A percentile compares a stretch with the other conserved stretches of the same genome.
phyloP scores from a whole-genome alignment of 108 stramenopile species.

The Nitzschia sp. region DNA sequence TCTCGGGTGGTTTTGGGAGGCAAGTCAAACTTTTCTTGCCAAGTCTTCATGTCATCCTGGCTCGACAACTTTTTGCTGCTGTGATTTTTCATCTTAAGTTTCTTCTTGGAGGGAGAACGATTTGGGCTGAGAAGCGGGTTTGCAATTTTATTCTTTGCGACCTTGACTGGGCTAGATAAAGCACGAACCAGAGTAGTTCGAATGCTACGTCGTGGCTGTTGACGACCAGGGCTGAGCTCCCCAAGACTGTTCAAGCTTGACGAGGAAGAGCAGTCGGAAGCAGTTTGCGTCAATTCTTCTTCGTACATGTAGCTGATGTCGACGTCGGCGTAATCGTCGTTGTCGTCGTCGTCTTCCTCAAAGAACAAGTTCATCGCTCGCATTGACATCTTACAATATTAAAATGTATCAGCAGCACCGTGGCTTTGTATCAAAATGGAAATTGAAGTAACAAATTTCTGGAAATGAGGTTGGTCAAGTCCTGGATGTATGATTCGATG shows the following conservation, averaged over 20 bases:
- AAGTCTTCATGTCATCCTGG: neutral
- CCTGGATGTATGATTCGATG: neutral
- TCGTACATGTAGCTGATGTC: neutral
- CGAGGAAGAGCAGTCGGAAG: constrained; percentile 1
- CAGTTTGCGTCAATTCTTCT: neutral
- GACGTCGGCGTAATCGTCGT: neutral
- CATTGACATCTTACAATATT: too few species aligned
- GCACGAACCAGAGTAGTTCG: neutral
- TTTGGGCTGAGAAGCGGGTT: neutral
- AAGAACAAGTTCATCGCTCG: neutral
- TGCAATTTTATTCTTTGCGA: neutral
- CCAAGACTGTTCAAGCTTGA: neutral
- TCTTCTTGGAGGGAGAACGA: neutral
- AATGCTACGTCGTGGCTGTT: constrained; percentile 11
- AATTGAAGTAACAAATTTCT: too few species aligned
- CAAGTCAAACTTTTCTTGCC: constrained; percentile 15
- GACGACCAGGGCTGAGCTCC: neutral
- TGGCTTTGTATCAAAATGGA: too few species aligned
- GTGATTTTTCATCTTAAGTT: neutral
- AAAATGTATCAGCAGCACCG: too few species aligned
- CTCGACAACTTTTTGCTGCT: neutral
- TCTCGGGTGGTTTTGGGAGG: constrained; percentile 17
- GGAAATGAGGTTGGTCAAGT: neutral
- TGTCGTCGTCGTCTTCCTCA: neutral
- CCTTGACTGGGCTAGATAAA: constrained; percentile 10